Evolutionary conservation across 2,329 filamentous ascomycete species (phyloP), one percentile per base, ranked within the genome.

Genomic region (Aspergillus pseudoglaucus): DNA sequence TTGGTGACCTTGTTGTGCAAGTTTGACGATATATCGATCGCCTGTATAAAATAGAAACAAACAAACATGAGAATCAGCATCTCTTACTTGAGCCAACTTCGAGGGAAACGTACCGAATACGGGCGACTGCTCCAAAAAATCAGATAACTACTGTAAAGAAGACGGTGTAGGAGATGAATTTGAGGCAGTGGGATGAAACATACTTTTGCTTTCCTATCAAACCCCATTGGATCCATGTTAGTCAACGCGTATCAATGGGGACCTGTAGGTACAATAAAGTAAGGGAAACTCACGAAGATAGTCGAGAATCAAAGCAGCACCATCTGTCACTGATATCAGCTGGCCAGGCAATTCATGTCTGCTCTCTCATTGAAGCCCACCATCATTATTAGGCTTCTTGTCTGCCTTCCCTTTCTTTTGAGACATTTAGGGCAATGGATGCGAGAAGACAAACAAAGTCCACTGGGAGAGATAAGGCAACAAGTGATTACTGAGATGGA

Each of bases 1-100:
- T 83, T 83, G 12, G 76, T 77, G 49, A 81, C 76, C 51, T 75
- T 77, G 56, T 82, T 81, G 58, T 81, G 79, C 37, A 84, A 67
- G 62, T 84, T 84, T 10, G 75, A 70, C 47, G 78, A 81, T 38
- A 84, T 69, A 42, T 84, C 81, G 41, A 74, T 78, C 3, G 76
- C 75, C 75, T 73, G 20, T 20, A n/a, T 37, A 10, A 17, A 23
- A 9, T 12, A 10, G 25, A 43, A 12, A 46, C 25, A 43, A 12
- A 46, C 25, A 30, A 10, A 30, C 25, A 30, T 30, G 25, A 12
- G 25, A 30, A 30, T 30, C 10, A 30, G 25, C 25, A 43, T 38
- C 25, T 22, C 37, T 44, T 4, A n/a, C 7, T 35, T 14, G 32
- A 46, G 10, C n/a, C 10, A 14, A 33, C 9, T 17, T n/a, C 30